Base-by-base conservation (phyloP, 2,329 filamentous ascomycete species). In the Pseudogymnoascus destructans region DNA sequence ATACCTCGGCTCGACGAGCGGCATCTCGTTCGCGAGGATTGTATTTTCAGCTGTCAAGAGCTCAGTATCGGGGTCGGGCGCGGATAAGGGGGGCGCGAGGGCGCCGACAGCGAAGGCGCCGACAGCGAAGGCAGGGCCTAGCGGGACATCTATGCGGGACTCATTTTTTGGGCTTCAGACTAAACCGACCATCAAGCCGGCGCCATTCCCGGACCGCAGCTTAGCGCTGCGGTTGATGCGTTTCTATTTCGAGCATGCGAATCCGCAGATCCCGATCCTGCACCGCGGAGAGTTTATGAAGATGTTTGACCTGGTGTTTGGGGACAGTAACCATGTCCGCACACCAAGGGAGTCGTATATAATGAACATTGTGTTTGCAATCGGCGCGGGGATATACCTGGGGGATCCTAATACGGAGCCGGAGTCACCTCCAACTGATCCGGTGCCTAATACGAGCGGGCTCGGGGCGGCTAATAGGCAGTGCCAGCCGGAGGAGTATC, bases 131-230 rank as follows among this genome's bases (percentile, higher is more conserved):
- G 60, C 59, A 15, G 60, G 64, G 71, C 73, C 75, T 52, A 74
- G 73, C 21, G 85, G 84, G 35, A 89, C 89, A 15, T 89, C 87
- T 10, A 93, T 95, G 86, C 81, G 91, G 60, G 92, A 97, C 71
- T 95, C 90, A 0, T 96, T 96, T 76, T 97, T 97, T 68, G 92
- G 92, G n/a, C 75, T 97, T 46, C 90, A 96, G 65, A 95, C 89
- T 2, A 91, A 87, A 65, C 89, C 91, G 1, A 89, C 84, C 13
- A 93, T 96, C 68, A 84, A 87, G 61, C 87, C 87, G 46, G 91
- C 91, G 0, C 78, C 83, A 0, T 96, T 97, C 65, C 93, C 93
- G 0, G 82, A 87, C 62, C 82, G 80, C 62, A 81, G 87, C 30
- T 75, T 95, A 2, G 92, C 84, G 0, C 72, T 80, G 58, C 80